Evolutionary conservation across 768 basidiomycete genomes (phyloP).

Genomic region (Sutorius australiensis): DNA sequence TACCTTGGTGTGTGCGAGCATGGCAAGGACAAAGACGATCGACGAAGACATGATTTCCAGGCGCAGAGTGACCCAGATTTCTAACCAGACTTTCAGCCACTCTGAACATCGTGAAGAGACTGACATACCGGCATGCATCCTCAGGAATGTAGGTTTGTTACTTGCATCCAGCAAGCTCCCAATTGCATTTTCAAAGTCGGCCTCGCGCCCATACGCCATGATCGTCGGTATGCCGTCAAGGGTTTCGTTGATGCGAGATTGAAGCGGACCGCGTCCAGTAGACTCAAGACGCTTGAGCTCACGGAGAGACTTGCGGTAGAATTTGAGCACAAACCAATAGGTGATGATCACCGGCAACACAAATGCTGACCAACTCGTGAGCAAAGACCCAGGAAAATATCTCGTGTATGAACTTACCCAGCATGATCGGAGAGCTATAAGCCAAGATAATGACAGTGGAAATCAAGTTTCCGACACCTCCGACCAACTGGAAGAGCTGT

Average conservation of each 20-base stretch:
- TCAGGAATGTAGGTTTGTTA: slow-evolving; percentile 29
- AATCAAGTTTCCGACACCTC: slow-evolving; percentile 21
- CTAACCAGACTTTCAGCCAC: slow-evolving; percentile 8
- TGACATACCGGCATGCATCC: slow-evolving; percentile 23
- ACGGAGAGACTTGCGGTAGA: slow-evolving; percentile 46
- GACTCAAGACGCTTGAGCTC: slow-evolving; percentile 47
- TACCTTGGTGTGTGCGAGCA: slow-evolving; percentile 26
- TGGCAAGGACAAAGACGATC: slow-evolving; percentile 22
- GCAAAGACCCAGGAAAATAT: slow-evolving; percentile 4
- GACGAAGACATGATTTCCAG: slow-evolving; percentile 29
- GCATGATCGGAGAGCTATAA: slow-evolving; percentile 30
- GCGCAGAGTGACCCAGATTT: slow-evolving; percentile 32
- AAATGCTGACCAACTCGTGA: slow-evolving; percentile 22
- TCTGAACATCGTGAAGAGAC: not conserved
- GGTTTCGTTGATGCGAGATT: slow-evolving; percentile 50
- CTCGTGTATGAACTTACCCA: slow-evolving; percentile 33
- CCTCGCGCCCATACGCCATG: slow-evolving; percentile 41
- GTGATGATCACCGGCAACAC: slow-evolving; percentile 26
- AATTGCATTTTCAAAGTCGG: slow-evolving; percentile 24
- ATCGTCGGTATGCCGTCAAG: slow-evolving; percentile 46
- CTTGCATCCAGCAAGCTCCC: slow-evolving; percentile 22
- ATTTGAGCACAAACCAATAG: slow-evolving; percentile 41
- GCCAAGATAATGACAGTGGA: slow-evolving; percentile 23
- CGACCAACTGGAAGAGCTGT: slow-evolving; percentile 27
- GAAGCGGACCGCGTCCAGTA: slow-evolving; percentile 44